phyloP scores from a whole-genome alignment of 306 rosid species.

The Vigna hirtella region DNA sequence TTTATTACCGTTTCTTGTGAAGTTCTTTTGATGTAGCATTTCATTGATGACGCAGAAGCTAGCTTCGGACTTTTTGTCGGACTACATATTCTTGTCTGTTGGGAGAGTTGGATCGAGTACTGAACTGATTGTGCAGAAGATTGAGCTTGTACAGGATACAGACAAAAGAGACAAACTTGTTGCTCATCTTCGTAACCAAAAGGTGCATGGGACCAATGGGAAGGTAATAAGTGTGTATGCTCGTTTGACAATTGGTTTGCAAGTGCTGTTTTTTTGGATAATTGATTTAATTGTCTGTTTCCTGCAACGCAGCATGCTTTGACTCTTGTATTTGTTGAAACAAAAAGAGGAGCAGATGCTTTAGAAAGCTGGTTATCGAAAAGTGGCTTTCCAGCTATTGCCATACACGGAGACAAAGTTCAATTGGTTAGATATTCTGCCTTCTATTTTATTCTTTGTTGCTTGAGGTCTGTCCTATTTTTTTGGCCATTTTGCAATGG shows the following conservation, averaged over 20 bases:
- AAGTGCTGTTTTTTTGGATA: not conserved
- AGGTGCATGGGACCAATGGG: conserved; percentile 60
- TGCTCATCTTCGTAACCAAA: conserved; percentile 73
- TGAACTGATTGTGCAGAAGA: conserved; percentile 82
- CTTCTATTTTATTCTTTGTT: not conserved
- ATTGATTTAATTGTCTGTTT: not conserved
- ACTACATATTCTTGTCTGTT: conserved; percentile 82
- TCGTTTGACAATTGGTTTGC: not conserved
- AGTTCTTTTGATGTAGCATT: not conserved
- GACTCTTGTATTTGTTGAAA: conserved; percentile 94
- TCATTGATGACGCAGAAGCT: conserved; percentile 65
- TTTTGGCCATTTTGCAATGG: not conserved
- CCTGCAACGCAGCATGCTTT: conserved; percentile 66
- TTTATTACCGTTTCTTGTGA: not conserved
- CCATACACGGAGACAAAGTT: conserved; percentile 94
- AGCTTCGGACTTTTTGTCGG: conserved; percentile 83
- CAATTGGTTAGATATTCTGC: conserved; percentile 64
- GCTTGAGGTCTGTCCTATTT: not conserved
- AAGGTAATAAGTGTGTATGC: conserved; percentile 54
- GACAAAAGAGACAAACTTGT: conserved; percentile 80
- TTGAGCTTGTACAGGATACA: conserved; percentile 77
- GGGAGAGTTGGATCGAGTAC: conserved; percentile 99
- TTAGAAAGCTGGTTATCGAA: conserved; percentile 74
- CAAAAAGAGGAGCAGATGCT: conserved; percentile 92
- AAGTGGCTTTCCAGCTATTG: conserved; percentile 86